Base-by-base conservation (phyloP, 306 rosid species). In the Echinosophora koreensis region DNA sequence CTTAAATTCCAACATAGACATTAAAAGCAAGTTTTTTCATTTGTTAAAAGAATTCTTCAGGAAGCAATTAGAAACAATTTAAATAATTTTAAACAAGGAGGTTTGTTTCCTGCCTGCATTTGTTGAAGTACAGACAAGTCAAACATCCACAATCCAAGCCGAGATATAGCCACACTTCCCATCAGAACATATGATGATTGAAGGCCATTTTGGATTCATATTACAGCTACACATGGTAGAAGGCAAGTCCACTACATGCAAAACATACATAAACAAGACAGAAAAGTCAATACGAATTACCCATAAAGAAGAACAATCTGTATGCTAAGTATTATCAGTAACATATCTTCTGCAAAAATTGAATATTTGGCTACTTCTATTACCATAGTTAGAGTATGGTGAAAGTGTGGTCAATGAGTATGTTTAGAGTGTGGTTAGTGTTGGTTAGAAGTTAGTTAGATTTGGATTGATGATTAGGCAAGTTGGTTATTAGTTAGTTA, bases 81-180 rank as follows among this genome's bases (percentile, higher is more conserved):
- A 57, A 66, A 42, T 9, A 30, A 49, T 47, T 60, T 62, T 8
- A 42, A 42, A 65, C 2, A 55, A 9, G n/a, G 52, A 46, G 66
- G 61, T 4, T 1, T 11, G 16, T 81, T 85, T 39, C 76, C 34
- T 80, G 77, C 97, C 92, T 95, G 99, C 96, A 90, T 95, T 81
- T 89, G 97, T 54, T 95, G 97, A 82, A 95, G 89, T 5, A 95
- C 89, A 4, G 99, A 82, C 38, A 95, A 79, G 73, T 95, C 97
- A 86, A 92, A 88, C 88, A 89, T 84, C 99, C 99, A 95, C 82
- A 92, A 84, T 44, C 97, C 99, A 44, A 95, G 97, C 83, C 97
- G 85, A 72, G 99, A 95, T 9, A 83, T 51, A 2, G 94, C 96
- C 2, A 95, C 99, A 61, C 96, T 93, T 13, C 77, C 90, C 96